phyloP scores from a whole-genome alignment of 106 monocot species.

The Posidonia australis region DNA sequence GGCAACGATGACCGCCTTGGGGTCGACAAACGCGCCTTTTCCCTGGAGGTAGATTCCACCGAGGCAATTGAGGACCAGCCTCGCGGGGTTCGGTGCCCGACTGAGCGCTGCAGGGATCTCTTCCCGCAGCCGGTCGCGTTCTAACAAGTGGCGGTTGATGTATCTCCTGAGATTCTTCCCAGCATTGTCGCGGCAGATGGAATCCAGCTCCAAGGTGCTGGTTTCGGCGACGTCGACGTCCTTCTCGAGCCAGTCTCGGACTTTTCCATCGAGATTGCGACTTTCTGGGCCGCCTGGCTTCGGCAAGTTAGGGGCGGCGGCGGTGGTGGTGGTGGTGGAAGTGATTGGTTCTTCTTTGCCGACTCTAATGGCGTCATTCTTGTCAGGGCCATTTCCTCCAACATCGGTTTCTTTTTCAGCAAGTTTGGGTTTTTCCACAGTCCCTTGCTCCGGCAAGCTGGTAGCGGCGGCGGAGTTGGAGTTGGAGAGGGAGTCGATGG shows the following conservation, averaged over 20 bases:
- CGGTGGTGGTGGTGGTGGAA: too few species aligned
- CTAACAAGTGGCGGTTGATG: neutral
- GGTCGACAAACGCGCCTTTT: constrained; percentile 7
- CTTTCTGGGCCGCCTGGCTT: too few species aligned
- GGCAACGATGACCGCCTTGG: neutral
- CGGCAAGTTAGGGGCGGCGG: too few species aligned
- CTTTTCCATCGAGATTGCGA: too few species aligned
- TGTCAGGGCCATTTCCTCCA: neutral
- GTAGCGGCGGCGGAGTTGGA: neutral
- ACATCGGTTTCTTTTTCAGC: neutral
- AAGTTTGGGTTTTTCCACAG: neutral
- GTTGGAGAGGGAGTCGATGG: too few species aligned
- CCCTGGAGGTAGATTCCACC: constrained; percentile 17
- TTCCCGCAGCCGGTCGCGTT: neutral
- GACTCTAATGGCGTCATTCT: neutral
- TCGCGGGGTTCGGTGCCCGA: constrained; percentile 11
- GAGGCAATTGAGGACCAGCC: constrained; percentile 7
- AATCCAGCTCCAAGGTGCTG: neutral
- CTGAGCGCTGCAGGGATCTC: constrained; percentile 8
- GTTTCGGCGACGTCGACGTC: neutral
- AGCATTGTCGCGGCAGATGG: constrained; percentile 4
- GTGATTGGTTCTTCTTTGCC: too few species aligned
- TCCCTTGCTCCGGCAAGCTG: neutral
- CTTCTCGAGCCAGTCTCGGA: too few species aligned
- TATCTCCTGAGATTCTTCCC: constrained; percentile 11